A percentile compares a stretch with the other conserved stretches of the same genome.
Conservation (phyloP, 768 basidiomycete genomes). For the Favolaschia claudopus region DNA sequence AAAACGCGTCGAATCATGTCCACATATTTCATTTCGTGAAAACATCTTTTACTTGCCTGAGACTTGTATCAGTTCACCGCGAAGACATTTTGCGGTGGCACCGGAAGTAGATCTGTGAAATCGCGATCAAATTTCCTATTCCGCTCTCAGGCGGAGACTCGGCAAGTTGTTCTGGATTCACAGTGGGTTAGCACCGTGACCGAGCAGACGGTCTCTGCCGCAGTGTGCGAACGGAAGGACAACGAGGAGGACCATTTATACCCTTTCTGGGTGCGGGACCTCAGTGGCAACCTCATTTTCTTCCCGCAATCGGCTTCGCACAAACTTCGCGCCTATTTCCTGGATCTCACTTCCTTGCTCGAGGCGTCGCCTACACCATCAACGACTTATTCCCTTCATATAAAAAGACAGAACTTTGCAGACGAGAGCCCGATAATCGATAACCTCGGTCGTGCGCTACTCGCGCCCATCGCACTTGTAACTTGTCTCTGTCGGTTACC, state of each 20-base stretch:
- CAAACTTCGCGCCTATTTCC: slow-evolving; percentile 21
- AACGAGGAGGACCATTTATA: background rate
- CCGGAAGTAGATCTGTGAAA: too few species aligned
- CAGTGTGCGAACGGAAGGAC: background rate
- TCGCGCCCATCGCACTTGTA: background rate
- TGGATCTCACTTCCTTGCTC: slow-evolving; percentile 14
- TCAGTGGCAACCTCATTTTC: background rate
- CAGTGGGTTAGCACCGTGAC: too few species aligned
- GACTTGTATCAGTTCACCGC: too few species aligned
- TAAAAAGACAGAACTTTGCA: slow-evolving; percentile 17
- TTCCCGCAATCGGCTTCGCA: slow-evolving; percentile 1
- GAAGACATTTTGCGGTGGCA: too few species aligned
- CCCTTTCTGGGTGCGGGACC: slow-evolving; percentile 7
- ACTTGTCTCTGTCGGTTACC: background rate
- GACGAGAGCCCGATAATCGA: slow-evolving; percentile 13
- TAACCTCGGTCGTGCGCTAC: slow-evolving; percentile 1
- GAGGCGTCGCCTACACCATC: background rate
- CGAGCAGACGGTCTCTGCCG: background rate
- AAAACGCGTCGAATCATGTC: too few species aligned
- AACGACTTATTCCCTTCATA: background rate
- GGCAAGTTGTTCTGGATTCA: too few species aligned
- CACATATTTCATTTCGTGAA: too few species aligned
- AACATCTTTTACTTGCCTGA: too few species aligned
- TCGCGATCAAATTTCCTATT: slow-evolving; percentile 4
- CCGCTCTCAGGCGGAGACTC: background rate